Percentiles rank a stretch among this genome's conserved stretches.
These are phyloP conservation scores for Podospora appendiculata DNA, from an alignment of 495 filamentous ascomycete species.

Conservation along the genomic window DNA sequence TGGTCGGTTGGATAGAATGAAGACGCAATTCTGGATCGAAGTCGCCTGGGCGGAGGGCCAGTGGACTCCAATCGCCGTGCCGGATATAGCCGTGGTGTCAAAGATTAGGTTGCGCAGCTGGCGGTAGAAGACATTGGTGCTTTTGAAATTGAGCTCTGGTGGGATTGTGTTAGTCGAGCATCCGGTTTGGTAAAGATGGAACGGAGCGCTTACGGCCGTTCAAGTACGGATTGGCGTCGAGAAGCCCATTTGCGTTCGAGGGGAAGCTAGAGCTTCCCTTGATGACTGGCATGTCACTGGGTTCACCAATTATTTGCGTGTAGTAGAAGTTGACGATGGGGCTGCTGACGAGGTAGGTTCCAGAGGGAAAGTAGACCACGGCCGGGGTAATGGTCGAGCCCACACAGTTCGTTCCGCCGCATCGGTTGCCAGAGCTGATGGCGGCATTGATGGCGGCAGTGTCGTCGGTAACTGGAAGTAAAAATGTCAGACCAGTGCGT, in stretches of 20 bases:
- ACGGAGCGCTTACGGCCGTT: conserved; percentile 7
- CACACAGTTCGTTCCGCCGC: conserved; percentile 72
- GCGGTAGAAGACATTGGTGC: conserved; percentile 91
- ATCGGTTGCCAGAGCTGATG: conserved; percentile 61
- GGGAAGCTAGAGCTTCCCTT: conserved; percentile 57
- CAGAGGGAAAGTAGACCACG: conserved; percentile 61
- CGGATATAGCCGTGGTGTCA: conserved; percentile 62
- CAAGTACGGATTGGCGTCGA: conserved; percentile 18
- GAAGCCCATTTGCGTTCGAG: conserved; percentile 12
- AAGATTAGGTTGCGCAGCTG: conserved; percentile 87
- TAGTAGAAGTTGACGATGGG: conserved; percentile 59
- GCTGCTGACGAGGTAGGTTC: conserved; percentile 52
- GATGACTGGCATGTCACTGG: conserved; percentile 55
- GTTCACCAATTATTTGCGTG: conserved; percentile 56
- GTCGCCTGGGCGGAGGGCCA: conserved; percentile 96
- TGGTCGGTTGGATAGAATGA: conserved; percentile 54
- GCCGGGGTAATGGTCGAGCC: conserved; percentile 67
- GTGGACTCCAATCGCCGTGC: conserved; percentile 67
- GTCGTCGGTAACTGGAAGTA: conserved; percentile 61
- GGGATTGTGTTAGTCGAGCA: not conserved
- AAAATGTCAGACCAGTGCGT: not conserved
- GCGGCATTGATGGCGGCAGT: conserved; percentile 77
- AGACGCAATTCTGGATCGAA: conserved; percentile 75
- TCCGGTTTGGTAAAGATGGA: not conserved
- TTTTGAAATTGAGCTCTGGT: conserved; percentile 20